A percentile compares a stretch with the other conserved stretches of the same genome.
Evolutionary conservation across 495 filamentous ascomycete species (phyloP).

Genomic region (Cenococcum geophilum): DNA sequence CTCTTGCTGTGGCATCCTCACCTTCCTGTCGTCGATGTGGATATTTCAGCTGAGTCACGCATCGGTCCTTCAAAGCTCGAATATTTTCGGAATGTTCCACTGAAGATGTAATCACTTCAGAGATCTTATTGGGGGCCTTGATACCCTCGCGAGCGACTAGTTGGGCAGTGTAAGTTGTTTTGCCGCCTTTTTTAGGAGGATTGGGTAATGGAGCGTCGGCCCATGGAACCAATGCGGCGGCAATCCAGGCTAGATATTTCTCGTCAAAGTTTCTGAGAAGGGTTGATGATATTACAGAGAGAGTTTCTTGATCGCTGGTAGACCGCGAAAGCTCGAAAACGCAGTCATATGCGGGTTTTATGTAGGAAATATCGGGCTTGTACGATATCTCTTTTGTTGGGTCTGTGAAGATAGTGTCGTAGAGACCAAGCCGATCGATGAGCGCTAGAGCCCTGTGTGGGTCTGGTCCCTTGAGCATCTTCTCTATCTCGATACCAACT

Average conservation of each 20-base stretch:
- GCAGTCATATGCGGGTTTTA: slow-evolving; percentile 49
- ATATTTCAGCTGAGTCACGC: slow-evolving; percentile 32
- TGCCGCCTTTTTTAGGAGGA: slow-evolving; percentile 40
- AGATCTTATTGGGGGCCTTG: slow-evolving; percentile 66
- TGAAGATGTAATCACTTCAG: slow-evolving; percentile 57
- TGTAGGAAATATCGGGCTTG: slow-evolving; percentile 36
- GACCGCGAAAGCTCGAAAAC: slow-evolving; percentile 26
- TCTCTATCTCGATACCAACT: slow-evolving; percentile 74
- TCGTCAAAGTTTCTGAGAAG: slow-evolving; percentile 57
- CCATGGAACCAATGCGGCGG: slow-evolving; percentile 74
- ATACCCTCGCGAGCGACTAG: slow-evolving; percentile 68
- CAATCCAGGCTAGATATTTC: slow-evolving; percentile 64
- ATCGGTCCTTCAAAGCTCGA: slow-evolving; percentile 49
- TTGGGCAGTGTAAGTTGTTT: slow-evolving; percentile 46
- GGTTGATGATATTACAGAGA: slow-evolving; percentile 46
- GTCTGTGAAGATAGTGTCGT: slow-evolving; percentile 73
- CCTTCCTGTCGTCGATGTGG: slow-evolving; percentile 20
- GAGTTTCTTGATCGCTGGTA: slow-evolving; percentile 16
- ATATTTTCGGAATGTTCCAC: slow-evolving; percentile 56
- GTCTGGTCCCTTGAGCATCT: slow-evolving; percentile 78
- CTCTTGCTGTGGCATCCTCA: slow-evolving; percentile 39
- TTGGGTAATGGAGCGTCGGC: slow-evolving; percentile 47
- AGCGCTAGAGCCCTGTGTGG: slow-evolving; percentile 62
- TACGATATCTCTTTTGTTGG: slow-evolving; percentile 39
- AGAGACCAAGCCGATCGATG: slow-evolving; percentile 68